These are phyloP conservation scores for Cryphonectria japonica DNA, from an alignment of 2,329 filamentous ascomycete species.

Conservation along the genomic window DNA sequence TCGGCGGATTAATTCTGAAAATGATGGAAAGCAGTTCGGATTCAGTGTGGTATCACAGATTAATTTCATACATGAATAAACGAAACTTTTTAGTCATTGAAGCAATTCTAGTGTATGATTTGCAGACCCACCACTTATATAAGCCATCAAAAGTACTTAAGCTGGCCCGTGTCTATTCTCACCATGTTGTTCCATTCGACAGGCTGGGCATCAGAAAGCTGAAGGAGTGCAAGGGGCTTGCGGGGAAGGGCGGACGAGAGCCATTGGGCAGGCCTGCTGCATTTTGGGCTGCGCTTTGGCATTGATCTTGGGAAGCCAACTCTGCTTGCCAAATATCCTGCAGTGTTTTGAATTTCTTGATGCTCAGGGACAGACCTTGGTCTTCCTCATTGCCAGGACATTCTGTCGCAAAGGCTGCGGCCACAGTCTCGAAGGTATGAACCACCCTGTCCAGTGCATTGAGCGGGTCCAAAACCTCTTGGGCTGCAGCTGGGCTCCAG, in stretches of 20 bases:
- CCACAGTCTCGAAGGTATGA: constrained; percentile 14
- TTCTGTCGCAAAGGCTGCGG: neutral
- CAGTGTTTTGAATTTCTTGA: neutral
- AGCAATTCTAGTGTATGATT: neutral
- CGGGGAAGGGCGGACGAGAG: neutral
- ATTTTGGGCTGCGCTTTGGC: neutral
- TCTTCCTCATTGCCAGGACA: neutral
- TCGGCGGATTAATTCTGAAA: neutral
- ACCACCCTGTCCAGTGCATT: constrained; percentile 7
- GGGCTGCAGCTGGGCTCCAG: constrained; percentile 6
- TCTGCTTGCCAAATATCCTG: neutral
- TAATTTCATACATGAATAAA: neutral
- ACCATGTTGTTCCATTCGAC: neutral
- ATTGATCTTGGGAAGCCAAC: neutral
- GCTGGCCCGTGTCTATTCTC: neutral
- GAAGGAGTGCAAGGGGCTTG: neutral
- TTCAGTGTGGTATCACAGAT: neutral
- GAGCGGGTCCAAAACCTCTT: constrained; percentile 10
- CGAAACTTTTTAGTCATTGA: neutral
- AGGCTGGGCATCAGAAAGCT: neutral
- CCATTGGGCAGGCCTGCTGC: neutral
- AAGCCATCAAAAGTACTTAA: neutral
- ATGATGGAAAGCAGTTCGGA: neutral
- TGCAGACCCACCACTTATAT: neutral
- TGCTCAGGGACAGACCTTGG: neutral